Evolutionary conservation across 805 yeast species (phyloP).

Genomic region (Suhomyces emberorum): DNA sequence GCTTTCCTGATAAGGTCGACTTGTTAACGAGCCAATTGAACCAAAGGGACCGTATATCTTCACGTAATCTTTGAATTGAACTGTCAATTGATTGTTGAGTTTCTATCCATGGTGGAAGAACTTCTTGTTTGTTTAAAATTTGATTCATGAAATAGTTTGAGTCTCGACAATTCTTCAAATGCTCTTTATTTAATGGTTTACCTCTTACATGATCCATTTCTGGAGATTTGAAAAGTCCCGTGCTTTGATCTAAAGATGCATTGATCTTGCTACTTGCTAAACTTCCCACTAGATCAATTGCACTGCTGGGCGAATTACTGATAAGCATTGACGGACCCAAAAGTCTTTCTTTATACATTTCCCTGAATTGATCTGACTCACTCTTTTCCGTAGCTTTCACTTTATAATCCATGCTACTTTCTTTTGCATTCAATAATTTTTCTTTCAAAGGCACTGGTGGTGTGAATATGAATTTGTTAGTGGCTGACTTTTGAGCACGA

Average conservation of each 20-base stretch:
- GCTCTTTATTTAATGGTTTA: slow-evolving; percentile 47
- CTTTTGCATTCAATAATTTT: slow-evolving; percentile 60
- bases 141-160: slow-evolving; percentile 70
- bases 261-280: slow-evolving; percentile 75
- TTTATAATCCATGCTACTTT: slow-evolving; percentile 61
- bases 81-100: slow-evolving; percentile 57
- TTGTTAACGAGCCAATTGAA: slow-evolving; percentile 11
- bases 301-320: slow-evolving; percentile 38
- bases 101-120: slow-evolving; percentile 89
- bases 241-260: slow-evolving; percentile 55
- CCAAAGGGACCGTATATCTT: slow-evolving; percentile 32
- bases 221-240: slow-evolving; percentile 66
- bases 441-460: slow-evolving; percentile 25
- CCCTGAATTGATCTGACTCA: slow-evolving; percentile 48
- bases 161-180: slow-evolving; percentile 64
- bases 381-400: slow-evolving; percentile 33
- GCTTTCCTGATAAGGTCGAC: slow-evolving; percentile 4
- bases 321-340: slow-evolving; percentile 52
- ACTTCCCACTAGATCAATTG: slow-evolving; percentile 54
- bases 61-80: slow-evolving; percentile 48
- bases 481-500: slow-evolving; percentile 34
- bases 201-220: slow-evolving; percentile 53
- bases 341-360: slow-evolving; percentile 61
- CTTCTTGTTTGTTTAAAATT: slow-evolving; percentile 70
- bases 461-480: slow-evolving; percentile 14